phyloP scores from a whole-genome alignment of 2,329 filamentous ascomycete species.

The Colletotrichum gloeosporioides region DNA sequence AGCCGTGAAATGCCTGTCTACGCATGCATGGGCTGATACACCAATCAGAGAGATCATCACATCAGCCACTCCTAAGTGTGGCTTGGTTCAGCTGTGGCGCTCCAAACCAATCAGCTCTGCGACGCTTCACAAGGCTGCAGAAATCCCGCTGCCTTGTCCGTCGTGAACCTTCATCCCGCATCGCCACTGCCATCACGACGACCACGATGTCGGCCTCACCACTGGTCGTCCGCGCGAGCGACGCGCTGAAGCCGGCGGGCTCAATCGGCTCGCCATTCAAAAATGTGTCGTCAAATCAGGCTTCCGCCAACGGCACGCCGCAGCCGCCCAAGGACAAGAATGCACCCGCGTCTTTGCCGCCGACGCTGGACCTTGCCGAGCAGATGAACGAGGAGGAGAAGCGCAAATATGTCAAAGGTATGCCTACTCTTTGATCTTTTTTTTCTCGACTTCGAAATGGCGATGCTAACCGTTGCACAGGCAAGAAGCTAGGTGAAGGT shows the following conservation, averaged over 20 bases:
- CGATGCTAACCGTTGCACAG: conserved; percentile 43
- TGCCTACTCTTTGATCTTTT: neutral
- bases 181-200: neutral
- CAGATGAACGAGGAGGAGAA: conserved; percentile 83
- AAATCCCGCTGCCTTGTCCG: neutral
- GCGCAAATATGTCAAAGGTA: conserved; percentile 88
- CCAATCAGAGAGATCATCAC: neutral
- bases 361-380: conserved; percentile 70
- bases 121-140: conserved; percentile 6
- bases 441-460: neutral
- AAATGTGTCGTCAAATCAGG: conserved; percentile 41
- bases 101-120: neutral
- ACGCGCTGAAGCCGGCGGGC: conserved; percentile 35
- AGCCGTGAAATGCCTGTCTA: neutral
- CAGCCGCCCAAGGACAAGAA: conserved; percentile 28
- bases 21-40: no score
- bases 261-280: conserved; percentile 51
- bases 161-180: neutral
- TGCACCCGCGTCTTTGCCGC: conserved; percentile 31
- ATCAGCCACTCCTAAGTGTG: neutral
- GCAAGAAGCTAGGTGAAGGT: conserved; percentile 91
- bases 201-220: conserved; percentile 52
- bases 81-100: neutral
- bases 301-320: conserved; percentile 51
- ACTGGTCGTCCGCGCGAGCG: conserved; percentile 44